These are phyloP conservation scores for Fraxinus dipetala DNA, from an alignment of 305 asterid species.

Conservation along the genomic window DNA sequence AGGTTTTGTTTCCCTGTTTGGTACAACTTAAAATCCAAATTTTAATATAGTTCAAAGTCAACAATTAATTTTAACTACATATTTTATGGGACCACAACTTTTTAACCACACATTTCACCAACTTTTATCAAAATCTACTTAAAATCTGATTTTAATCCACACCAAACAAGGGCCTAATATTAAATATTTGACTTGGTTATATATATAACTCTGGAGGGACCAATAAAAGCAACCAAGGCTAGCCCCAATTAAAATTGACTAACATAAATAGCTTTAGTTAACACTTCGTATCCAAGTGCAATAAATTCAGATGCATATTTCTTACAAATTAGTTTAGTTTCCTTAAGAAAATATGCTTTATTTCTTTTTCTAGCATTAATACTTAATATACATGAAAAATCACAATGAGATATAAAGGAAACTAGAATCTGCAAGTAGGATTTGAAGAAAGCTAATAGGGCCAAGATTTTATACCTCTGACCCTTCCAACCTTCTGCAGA, in stretches of 20 bases:
- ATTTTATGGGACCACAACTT: too few species aligned
- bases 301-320: background rate
- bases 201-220: background rate
- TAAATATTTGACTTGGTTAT: background rate
- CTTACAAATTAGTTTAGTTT: background rate
- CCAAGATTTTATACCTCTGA: constrained; percentile 63
- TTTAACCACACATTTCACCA: too few species aligned
- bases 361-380: background rate
- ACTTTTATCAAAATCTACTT: too few species aligned
- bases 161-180: too few species aligned
- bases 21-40: too few species aligned
- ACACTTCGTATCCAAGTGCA: background rate
- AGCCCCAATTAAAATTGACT: background rate
- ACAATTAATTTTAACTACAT: too few species aligned
- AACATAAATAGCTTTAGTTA: background rate
- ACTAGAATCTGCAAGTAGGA: background rate
- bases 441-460: constrained; percentile 14
- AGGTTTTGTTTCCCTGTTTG: too few species aligned
- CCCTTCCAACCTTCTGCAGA: constrained; percentile 98
- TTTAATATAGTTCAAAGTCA: too few species aligned
- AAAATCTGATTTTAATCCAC: too few species aligned
- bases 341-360: background rate
- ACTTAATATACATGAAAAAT: background rate
- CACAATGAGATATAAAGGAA: constrained; percentile 1
- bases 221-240: background rate